These are phyloP conservation scores for Ogataea glucozyma DNA, from an alignment of 805 yeast species.

Conservation along the genomic window DNA sequence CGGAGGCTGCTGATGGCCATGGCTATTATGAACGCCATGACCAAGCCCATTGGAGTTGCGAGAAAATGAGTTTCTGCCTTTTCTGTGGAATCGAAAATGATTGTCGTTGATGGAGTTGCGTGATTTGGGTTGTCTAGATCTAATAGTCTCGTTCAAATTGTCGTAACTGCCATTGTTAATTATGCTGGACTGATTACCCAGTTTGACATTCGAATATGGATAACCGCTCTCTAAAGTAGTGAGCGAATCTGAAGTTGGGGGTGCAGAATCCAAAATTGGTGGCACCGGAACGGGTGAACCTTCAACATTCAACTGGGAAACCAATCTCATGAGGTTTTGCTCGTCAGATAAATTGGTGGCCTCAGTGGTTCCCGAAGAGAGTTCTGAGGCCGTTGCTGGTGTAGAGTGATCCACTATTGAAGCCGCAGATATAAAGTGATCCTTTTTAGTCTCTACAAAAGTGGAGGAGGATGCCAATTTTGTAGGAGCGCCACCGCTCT, in stretches of 20 bases:
- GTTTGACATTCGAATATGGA: constrained; percentile 3
- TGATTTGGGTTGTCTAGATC: constrained; percentile 9
- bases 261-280: constrained; percentile 11
- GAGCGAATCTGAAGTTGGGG: constrained; percentile 18
- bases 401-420: constrained; percentile 7
- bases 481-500: not conserved
- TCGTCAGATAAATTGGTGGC: constrained; percentile 17
- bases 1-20: no score
- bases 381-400: constrained; percentile 11
- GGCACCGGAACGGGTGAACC: constrained; percentile 6
- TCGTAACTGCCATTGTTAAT: constrained; percentile 4
- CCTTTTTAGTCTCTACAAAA: not conserved
- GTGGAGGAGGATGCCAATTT: not conserved
- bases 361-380: constrained; percentile 15
- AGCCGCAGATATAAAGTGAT: not conserved
- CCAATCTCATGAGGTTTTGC: constrained; percentile 9
- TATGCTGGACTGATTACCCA: constrained; percentile 3
- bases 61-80: constrained; percentile 13
- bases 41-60: constrained; percentile 10
- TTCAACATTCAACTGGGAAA: constrained; percentile 7
- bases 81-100: constrained; percentile 12
- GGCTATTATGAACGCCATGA: no score
- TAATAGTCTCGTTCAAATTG: constrained; percentile 7
- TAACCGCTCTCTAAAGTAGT: constrained; percentile 12
- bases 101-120: constrained; percentile 8